Conservation (phyloP, 208 protist genomes). For the Crithidia bombi region DNA sequence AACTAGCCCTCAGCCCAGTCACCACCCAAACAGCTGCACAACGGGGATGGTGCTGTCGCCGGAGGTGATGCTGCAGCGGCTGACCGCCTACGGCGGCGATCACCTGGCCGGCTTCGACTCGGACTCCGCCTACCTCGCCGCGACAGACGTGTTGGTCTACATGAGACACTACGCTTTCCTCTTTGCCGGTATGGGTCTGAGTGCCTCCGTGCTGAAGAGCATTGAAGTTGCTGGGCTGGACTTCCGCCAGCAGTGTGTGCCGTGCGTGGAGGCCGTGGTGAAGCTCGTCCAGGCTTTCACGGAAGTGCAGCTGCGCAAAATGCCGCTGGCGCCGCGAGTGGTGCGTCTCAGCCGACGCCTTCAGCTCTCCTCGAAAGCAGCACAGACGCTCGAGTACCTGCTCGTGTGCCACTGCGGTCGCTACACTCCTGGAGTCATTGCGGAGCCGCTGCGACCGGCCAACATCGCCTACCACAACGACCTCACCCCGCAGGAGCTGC, state of each 20-base stretch:
- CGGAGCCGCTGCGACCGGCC: conserved; percentile 41
- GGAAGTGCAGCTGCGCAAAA: conserved; percentile 38
- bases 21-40: not conserved
- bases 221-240: conserved; percentile 42
- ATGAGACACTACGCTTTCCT: conserved; percentile 36
- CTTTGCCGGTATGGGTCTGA: conserved; percentile 31
- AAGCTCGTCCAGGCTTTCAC: conserved; percentile 38
- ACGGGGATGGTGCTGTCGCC: not conserved
- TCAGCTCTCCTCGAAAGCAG: conserved; percentile 53
- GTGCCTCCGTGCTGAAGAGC: conserved; percentile 28
- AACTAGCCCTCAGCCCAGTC: no score
- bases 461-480: conserved; percentile 59
- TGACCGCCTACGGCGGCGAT: conserved; percentile 30
- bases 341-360: conserved; percentile 70
- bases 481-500: conserved; percentile 71
- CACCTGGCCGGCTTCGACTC: conserved; percentile 51
- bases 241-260: conserved; percentile 49
- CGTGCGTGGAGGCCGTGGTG: conserved; percentile 40
- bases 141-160: conserved; percentile 53
- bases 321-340: conserved; percentile 65
- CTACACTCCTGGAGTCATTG: conserved; percentile 27
- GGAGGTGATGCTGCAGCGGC: conserved; percentile 22
- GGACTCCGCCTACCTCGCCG: conserved; percentile 72
- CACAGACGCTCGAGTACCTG: conserved; percentile 63
- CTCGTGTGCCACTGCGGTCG: conserved; percentile 79